Evolutionary conservation across 2,329 filamentous ascomycete species (phyloP).

Genomic region (Neocatenulostroma microsporum): DNA sequence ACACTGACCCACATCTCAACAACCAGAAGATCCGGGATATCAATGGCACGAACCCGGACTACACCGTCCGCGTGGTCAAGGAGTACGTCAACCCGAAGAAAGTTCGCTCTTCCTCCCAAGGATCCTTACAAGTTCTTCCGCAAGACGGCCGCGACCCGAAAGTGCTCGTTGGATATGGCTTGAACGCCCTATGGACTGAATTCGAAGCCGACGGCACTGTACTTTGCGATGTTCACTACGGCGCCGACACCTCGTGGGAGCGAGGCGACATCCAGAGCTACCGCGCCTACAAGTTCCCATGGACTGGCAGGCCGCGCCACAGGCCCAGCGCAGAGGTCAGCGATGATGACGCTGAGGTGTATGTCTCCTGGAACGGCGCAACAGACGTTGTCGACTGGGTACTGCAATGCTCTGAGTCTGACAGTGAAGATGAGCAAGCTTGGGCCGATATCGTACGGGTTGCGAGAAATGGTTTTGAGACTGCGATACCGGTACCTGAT

Average conservation of each 20-base stretch:
- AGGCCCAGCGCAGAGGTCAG: conserved; percentile 28
- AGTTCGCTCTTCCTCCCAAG: conserved; percentile 40
- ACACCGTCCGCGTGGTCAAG: conserved; percentile 24
- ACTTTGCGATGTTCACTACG: conserved; percentile 47
- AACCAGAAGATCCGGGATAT: conserved; percentile 25
- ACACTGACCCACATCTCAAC: conserved; percentile 13
- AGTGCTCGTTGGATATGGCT: conserved; percentile 50
- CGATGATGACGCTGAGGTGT: conserved; percentile 28
- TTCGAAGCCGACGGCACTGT: conserved; percentile 38
- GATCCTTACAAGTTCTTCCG: conserved; percentile 46
- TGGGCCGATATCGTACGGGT: conserved; percentile 18
- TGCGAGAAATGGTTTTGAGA: conserved; percentile 35
- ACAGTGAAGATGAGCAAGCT: conserved; percentile 11
- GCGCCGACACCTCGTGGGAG: conserved; percentile 20
- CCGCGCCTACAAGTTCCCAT: conserved; percentile 46
- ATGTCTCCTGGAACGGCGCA: conserved; percentile 47
- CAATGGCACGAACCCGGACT: conserved; percentile 23
- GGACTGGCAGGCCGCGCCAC: conserved; percentile 34
- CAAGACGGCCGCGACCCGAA: conserved; percentile 39
- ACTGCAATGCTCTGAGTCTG: conserved; percentile 42
- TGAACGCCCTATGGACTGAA: conserved; percentile 32
- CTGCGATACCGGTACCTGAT: conserved; percentile 17
- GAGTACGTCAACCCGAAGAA: conserved; percentile 21
- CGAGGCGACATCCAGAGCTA: conserved; percentile 43
- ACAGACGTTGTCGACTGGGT: conserved; percentile 42